Conservation (phyloP, 2,329 filamentous ascomycete genomes). For the Incumbomyces lentus region DNA sequence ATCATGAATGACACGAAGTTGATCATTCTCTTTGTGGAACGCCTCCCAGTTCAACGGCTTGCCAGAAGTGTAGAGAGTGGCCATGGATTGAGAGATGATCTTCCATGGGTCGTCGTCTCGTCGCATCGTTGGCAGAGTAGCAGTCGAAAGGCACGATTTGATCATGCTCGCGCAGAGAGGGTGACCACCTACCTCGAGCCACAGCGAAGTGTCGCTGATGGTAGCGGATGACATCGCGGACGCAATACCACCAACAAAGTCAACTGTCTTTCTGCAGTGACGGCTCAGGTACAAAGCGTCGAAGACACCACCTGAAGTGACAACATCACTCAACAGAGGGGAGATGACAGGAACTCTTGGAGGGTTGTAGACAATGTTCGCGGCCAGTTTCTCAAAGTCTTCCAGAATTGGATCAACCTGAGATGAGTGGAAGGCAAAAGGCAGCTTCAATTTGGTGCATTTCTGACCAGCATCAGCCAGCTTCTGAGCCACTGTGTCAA, state of each 20-base stretch:
- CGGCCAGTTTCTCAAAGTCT: slow-evolving; percentile 29
- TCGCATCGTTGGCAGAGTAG: slow-evolving; percentile 31
- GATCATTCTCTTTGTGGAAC: slow-evolving; percentile 38
- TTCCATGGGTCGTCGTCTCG: slow-evolving; percentile 35
- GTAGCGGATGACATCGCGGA: slow-evolving; percentile 26
- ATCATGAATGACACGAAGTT: slow-evolving; percentile 49
- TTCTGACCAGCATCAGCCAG: slow-evolving; percentile 29
- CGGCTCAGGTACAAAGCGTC: slow-evolving; percentile 31
- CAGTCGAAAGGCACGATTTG: slow-evolving; percentile 26
- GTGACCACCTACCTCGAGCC: slow-evolving; percentile 39
- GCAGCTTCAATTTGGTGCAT: slow-evolving; percentile 33
- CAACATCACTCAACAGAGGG: slow-evolving; percentile 33
- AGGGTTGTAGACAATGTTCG: slow-evolving; percentile 29
- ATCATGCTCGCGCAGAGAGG: slow-evolving; percentile 38
- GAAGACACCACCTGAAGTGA: slow-evolving; percentile 29
- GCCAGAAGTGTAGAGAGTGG: slow-evolving; percentile 28
- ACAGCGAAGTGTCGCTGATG: slow-evolving; percentile 28
- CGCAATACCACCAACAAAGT: slow-evolving; percentile 35
- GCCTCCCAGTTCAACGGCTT: slow-evolving; percentile 33
- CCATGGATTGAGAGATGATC: slow-evolving; percentile 28
- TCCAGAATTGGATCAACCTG: slow-evolving; percentile 38
- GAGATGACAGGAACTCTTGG: slow-evolving; percentile 37
- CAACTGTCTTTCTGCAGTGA: slow-evolving; percentile 36
- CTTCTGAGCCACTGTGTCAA: slow-evolving; percentile 28
- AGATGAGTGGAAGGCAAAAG: slow-evolving; percentile 38